Evolutionary conservation across 495 filamentous ascomycete species (phyloP).

Genomic region (Ascobolus immersus): DNA sequence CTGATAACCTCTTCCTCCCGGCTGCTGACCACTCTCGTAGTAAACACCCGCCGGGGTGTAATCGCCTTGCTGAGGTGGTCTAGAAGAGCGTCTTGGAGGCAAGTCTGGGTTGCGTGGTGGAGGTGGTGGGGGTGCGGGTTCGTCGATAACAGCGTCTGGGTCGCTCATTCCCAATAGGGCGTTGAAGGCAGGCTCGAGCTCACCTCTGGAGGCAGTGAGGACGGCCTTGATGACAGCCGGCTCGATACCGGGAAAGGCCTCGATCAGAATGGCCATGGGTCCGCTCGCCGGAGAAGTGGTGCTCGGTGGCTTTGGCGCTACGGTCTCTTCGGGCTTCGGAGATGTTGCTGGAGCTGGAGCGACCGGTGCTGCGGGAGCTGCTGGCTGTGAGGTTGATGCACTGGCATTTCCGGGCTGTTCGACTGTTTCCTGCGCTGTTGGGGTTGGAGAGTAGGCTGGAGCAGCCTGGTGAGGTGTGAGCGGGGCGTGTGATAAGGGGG

Average conservation of each 20-base stretch:
- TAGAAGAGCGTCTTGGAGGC: not conserved
- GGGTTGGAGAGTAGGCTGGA: no score
- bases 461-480: not conserved
- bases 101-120: not conserved
- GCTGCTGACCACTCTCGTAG: not conserved
- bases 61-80: not conserved
- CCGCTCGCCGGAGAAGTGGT: conserved; percentile 57
- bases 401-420: conserved; percentile 1
- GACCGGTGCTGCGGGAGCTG: not conserved
- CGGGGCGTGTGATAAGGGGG: conserved; percentile 1
- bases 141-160: conserved; percentile 51
- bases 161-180: conserved; percentile 77
- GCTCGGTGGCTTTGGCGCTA: conserved; percentile 71
- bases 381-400: no score
- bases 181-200: conserved; percentile 86
- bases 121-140: conserved; percentile 19
- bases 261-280: conserved; percentile 67
- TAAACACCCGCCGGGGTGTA: conserved; percentile 1
- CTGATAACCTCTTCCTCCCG: no score
- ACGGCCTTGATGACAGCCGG: conserved; percentile 64
- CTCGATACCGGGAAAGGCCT: conserved; percentile 81
- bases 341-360: not conserved
- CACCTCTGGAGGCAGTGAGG: conserved; percentile 56
- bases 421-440: no score
- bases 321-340: no score